Percentiles rank a stretch among this genome's conserved stretches.
Evolutionary conservation across 345 rosid genomes (phyloP).

Genomic region (Moringa oleifera): DNA sequence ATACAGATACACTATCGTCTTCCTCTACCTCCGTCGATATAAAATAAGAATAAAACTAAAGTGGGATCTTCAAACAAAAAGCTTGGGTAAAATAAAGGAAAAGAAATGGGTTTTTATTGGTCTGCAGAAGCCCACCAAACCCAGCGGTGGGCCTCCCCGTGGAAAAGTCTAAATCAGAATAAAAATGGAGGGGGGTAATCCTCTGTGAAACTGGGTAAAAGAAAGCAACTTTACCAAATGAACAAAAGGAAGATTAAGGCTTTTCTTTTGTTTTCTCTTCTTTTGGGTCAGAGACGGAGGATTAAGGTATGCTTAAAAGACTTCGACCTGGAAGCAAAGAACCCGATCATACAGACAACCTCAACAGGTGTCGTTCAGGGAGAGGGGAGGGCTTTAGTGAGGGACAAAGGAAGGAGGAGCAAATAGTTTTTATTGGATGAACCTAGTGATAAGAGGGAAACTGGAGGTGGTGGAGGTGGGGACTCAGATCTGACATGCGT

Average conservation of each 20-base stretch:
- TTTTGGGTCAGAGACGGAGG: no score
- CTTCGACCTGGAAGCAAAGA: neutral
- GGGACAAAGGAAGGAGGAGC: neutral
- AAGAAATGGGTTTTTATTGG: slow-evolving; percentile 23
- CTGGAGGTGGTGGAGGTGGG: slow-evolving; percentile 13
- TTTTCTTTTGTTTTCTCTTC: no score
- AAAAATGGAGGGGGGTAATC: neutral
- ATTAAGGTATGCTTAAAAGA: no score
- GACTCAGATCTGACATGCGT: slow-evolving; percentile 30
- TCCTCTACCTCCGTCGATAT: neutral
- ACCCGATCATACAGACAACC: slow-evolving; percentile 17
- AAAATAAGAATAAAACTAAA: slow-evolving; percentile 9
- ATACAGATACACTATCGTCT: neutral
- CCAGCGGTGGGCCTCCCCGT: slow-evolving; percentile 36
- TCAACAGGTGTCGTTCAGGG: slow-evolving; percentile 20
- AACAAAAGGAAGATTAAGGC: no score
- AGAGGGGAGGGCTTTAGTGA: neutral
- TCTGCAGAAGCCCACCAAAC: slow-evolving; percentile 48
- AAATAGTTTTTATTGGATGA: slow-evolving; percentile 2
- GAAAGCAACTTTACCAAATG: no score
- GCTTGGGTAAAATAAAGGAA: no score
- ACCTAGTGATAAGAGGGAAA: neutral
- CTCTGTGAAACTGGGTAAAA: neutral
- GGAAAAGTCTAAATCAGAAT: slow-evolving; percentile 11
- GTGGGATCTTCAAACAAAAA: slow-evolving; percentile 20